A percentile compares a stretch with the other conserved stretches of the same genome.
Conservation (phyloP, 768 basidiomycete genomes). For the Russula foetens region DNA sequence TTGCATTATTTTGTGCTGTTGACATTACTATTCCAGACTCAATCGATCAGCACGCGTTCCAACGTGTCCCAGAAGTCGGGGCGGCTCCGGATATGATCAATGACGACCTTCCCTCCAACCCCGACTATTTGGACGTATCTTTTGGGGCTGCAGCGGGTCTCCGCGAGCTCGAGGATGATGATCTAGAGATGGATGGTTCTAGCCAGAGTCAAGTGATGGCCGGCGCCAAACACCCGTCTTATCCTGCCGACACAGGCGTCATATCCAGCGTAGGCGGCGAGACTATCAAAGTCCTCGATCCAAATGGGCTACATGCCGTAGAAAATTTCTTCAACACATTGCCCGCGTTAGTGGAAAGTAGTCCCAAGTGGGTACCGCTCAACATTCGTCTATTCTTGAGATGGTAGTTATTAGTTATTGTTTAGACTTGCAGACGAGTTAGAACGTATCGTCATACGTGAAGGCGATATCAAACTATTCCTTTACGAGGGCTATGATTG, state of each 20-base stretch:
- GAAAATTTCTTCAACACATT: conserved; percentile 71
- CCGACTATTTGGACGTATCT: conserved; percentile 79
- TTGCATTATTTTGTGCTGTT: not conserved
- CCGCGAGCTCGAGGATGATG: conserved; percentile 63
- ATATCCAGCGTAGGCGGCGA: conserved; percentile 70
- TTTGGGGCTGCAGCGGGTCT: conserved; percentile 74
- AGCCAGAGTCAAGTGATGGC: conserved; percentile 14
- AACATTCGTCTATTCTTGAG: not conserved
- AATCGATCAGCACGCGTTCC: conserved; percentile 80
- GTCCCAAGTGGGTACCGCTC: conserved; percentile 37
- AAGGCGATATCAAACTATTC: conserved; percentile 58
- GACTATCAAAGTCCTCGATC: conserved; percentile 70
- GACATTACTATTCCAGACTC: conserved; percentile 39
- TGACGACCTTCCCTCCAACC: conserved; percentile 86
- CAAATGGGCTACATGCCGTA: conserved; percentile 53
- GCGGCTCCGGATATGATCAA: conserved; percentile 79
- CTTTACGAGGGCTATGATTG: conserved; percentile 97
- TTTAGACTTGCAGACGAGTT: conserved; percentile 12
- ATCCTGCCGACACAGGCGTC: conserved; percentile 26
- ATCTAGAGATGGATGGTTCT: conserved; percentile 55
- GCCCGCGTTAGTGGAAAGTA: conserved; percentile 41
- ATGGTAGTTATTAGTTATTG: not conserved
- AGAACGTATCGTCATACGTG: conserved; percentile 46
- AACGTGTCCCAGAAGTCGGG: conserved; percentile 63
- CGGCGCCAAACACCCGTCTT: not conserved